phyloP scores from a whole-genome alignment of 1,284 basidiomycete genomes.

The Apiotrichum veenhuisii region DNA sequence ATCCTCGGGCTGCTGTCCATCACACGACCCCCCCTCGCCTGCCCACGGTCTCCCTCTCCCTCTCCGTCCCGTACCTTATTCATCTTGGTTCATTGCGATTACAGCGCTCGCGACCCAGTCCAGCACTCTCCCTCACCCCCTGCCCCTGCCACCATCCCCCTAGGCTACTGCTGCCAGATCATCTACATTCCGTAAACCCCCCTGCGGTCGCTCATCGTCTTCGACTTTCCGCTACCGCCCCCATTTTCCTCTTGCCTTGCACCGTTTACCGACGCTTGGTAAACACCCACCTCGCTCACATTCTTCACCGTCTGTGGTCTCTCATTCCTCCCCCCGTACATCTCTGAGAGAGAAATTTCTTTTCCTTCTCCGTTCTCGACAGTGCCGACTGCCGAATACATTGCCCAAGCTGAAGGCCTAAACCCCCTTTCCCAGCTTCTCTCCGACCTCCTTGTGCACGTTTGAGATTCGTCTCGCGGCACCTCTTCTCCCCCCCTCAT shows the following conservation, averaged over 20 bases:
- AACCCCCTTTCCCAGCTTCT: constrained; percentile 18
- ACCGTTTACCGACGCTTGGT: background rate
- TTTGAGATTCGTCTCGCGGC: constrained; percentile 49
- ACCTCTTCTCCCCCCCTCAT: constrained; percentile 30
- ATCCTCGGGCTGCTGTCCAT: too few relatives aligned
- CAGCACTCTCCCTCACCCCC: constrained; percentile 59
- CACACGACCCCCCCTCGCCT: too few relatives aligned
- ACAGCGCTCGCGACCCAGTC: constrained; percentile 92
- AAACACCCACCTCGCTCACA: too few relatives aligned
- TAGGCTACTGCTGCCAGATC: background rate
- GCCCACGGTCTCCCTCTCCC: too few relatives aligned
- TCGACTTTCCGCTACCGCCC: constrained; percentile 5
- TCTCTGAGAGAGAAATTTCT: background rate
- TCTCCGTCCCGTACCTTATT: background rate
- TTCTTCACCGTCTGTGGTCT: background rate
- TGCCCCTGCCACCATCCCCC: constrained; percentile 7
- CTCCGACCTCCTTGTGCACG: constrained; percentile 49
- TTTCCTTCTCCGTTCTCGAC: background rate
- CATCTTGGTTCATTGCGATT: background rate
- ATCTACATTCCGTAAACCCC: constrained; percentile 18
- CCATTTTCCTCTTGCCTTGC: background rate
- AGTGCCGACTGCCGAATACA: background rate
- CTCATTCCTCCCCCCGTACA: background rate
- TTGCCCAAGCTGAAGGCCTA: constrained; percentile 38
- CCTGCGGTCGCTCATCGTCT: too few relatives aligned